Conservation (phyloP, 2,329 filamentous ascomycete species). For the Curvularia spicifera region DNA sequence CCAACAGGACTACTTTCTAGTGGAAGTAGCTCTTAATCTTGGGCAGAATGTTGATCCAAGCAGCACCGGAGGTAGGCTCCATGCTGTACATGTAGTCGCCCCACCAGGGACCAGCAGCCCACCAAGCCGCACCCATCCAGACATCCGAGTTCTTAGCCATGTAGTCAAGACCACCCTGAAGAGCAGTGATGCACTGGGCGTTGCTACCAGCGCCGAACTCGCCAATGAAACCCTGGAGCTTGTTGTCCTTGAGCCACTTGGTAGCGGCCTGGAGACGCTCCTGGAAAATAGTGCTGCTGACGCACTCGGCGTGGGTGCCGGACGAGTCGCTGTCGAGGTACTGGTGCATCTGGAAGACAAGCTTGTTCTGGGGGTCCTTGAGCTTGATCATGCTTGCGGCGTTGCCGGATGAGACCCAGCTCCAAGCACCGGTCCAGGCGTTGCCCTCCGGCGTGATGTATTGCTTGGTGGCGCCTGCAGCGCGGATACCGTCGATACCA, state of each 20-base stretch:
- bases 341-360: constrained; percentile 68
- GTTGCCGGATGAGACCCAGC: constrained; percentile 59
- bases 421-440: constrained; percentile 55
- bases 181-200: constrained; percentile 56
- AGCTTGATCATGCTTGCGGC: constrained; percentile 54
- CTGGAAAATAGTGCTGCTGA: constrained; percentile 60
- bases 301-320: constrained; percentile 59
- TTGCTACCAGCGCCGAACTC: constrained; percentile 64
- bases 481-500: constrained; percentile 55
- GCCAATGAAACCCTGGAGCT: constrained; percentile 60
- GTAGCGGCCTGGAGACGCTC: constrained; percentile 61
- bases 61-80: constrained; percentile 57
- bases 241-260: constrained; percentile 60
- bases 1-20: background rate
- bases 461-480: constrained; percentile 55
- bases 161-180: constrained; percentile 58
- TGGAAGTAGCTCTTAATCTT: constrained; percentile 47
- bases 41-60: constrained; percentile 48
- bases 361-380: constrained; percentile 60
- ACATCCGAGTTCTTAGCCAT: constrained; percentile 59
- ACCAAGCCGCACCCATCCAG: constrained; percentile 62
- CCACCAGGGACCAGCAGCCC: constrained; percentile 63
- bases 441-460: constrained; percentile 68
- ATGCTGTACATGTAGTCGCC: constrained; percentile 57
- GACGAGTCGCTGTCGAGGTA: constrained; percentile 65